Evolutionary conservation across 2,329 filamentous ascomycete genomes (phyloP).

Genomic region (Colletotrichum scovillei): DNA sequence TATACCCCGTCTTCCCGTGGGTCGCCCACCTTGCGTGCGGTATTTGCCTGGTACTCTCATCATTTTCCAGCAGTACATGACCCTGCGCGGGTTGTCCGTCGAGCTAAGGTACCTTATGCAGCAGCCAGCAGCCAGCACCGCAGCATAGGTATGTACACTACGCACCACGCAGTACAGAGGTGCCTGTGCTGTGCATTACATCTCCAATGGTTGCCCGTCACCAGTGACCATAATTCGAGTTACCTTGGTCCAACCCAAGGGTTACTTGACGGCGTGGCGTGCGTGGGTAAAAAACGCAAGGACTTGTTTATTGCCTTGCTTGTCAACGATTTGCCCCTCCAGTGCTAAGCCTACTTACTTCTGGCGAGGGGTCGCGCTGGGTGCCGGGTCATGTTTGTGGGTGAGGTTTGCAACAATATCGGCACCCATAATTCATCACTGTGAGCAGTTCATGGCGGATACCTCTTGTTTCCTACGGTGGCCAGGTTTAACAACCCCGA

Average conservation of each 20-base stretch:
- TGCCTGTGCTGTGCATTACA: constrained; percentile 10
- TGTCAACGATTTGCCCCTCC: constrained; percentile 9
- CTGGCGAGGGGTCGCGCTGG: not conserved
- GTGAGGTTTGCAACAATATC: not conserved
- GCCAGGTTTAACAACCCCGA: not conserved
- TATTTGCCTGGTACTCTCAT: not conserved
- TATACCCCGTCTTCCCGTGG: not conserved
- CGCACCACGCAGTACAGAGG: not conserved
- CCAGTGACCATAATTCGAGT: constrained; percentile 1
- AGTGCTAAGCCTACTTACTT: not conserved
- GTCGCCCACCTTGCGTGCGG: not conserved
- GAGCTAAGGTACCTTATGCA: not conserved
- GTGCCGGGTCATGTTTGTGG: constrained; percentile 2
- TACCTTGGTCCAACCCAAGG: constrained; percentile 1
- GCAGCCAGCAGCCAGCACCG: not conserved
- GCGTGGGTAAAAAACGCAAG: constrained; percentile 18
- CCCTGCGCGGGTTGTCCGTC: not conserved
- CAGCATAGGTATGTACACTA: too few relatives aligned
- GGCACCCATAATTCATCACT: not conserved
- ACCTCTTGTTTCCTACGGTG: not conserved
- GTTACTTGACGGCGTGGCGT: not conserved
- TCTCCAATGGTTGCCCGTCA: constrained; percentile 12
- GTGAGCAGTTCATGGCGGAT: not conserved
- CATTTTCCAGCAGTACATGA: not conserved
- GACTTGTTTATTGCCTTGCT: constrained; percentile 12